Percentiles rank a stretch among this genome's conserved stretches.
phyloP scores from a whole-genome alignment of 2,329 filamentous ascomycete genomes.

The Calonectria ilicicola region DNA sequence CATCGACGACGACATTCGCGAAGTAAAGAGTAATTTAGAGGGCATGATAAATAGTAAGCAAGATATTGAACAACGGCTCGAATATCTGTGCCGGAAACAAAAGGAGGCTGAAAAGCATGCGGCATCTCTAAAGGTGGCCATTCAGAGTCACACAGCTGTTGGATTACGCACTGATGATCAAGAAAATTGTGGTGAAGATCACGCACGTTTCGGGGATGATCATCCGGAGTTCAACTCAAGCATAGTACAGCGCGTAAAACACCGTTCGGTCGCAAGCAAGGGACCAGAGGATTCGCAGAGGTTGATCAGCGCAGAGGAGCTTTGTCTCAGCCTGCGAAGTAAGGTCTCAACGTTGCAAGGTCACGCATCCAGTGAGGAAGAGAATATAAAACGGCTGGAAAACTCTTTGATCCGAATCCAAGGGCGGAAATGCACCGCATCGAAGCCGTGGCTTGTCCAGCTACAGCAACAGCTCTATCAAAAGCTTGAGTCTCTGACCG shows the following conservation, averaged over 20 bases:
- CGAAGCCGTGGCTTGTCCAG: slow-evolving; percentile 7
- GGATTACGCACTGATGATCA: background rate
- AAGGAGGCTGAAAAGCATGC: background rate
- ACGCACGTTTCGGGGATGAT: background rate
- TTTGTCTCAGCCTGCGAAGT: background rate
- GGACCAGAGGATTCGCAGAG: background rate
- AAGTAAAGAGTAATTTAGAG: background rate
- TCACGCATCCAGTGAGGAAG: background rate
- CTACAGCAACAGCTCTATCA: slow-evolving; percentile 9
- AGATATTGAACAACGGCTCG: background rate
- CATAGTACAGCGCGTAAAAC: background rate
- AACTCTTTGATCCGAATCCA: background rate
- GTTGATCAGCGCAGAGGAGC: background rate
- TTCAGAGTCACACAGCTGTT: slow-evolving; percentile 3
- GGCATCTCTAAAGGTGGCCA: slow-evolving; percentile 1
- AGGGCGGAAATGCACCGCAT: background rate
- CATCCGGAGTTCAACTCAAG: background rate
- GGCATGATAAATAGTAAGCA: background rate
- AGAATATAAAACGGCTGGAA: slow-evolving; percentile 10
- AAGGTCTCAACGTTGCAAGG: slow-evolving; percentile 14
- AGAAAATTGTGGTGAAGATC: background rate
- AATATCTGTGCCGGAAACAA: background rate
- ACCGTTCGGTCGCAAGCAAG: background rate
- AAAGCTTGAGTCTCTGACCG: background rate
- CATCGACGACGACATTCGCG: background rate